Evolutionary conservation across 1,284 basidiomycete species (phyloP).

Genomic region (Rhodotorula sp.): DNA sequence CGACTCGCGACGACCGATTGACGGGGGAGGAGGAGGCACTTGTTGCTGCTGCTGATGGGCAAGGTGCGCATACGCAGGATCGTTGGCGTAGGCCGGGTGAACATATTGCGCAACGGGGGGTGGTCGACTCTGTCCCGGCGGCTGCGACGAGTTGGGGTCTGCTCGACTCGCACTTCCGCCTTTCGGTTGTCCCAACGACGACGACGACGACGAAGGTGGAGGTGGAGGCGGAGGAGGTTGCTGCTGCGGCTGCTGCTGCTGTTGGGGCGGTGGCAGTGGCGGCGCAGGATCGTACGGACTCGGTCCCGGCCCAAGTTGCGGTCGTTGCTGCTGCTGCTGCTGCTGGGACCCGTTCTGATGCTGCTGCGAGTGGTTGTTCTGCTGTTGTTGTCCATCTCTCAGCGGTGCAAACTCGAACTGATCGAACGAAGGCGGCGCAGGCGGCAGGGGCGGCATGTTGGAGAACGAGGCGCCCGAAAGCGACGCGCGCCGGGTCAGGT

Average conservation of each 20-base stretch:
- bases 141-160: not conserved
- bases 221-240: slow-evolving; percentile 7
- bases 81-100: slow-evolving; percentile 11
- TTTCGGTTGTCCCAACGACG: too few species aligned
- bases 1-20: slow-evolving; percentile 53
- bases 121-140: not conserved
- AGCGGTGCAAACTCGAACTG: slow-evolving; percentile 29
- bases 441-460: slow-evolving; percentile 24
- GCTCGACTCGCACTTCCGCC: not conserved
- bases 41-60: not conserved
- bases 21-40: not conserved
- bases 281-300: not conserved
- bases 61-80: not conserved
- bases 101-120: slow-evolving; percentile 2
- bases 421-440: slow-evolving; percentile 34
- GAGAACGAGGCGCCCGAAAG: slow-evolving; percentile 28
- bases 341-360: slow-evolving; percentile 1
- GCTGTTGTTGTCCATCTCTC: not conserved
- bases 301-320: not conserved
- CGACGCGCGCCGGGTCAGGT: slow-evolving; percentile 62
- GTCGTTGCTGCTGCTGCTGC: slow-evolving; percentile 11
- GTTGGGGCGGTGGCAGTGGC: not conserved
- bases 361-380: not conserved
- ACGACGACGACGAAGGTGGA: too few species aligned
- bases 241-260: slow-evolving; percentile 30